These are phyloP conservation scores for Pseudocercospora macadamiae DNA, from an alignment of 2,329 filamentous ascomycete genomes.

Conservation along the genomic window DNA sequence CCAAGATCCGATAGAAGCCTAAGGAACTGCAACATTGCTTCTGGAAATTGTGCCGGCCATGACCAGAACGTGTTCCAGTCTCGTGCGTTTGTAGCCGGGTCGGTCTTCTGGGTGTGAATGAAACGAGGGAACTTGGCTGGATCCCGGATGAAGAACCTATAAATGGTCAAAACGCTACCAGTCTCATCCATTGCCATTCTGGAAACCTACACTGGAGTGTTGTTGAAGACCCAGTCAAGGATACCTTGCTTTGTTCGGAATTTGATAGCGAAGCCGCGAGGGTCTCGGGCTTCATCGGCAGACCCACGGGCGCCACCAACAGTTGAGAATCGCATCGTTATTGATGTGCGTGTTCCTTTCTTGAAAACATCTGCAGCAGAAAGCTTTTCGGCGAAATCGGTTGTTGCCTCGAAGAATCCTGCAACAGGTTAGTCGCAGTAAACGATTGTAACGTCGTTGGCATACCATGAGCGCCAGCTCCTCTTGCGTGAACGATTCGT, in stretches of 20 bases:
- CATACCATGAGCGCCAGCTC: slow-evolving; percentile 55
- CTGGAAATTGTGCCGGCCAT: slow-evolving; percentile 50
- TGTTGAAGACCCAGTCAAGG: slow-evolving; percentile 24
- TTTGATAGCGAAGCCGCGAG: slow-evolving; percentile 55
- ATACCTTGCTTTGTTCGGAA: slow-evolving; percentile 52
- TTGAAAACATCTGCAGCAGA: slow-evolving; percentile 64
- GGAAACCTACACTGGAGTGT: slow-evolving; percentile 26
- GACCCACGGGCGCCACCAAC: slow-evolving; percentile 80
- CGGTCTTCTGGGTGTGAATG: slow-evolving; percentile 44
- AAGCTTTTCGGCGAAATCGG: slow-evolving; percentile 31
- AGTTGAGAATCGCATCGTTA: slow-evolving; percentile 77
- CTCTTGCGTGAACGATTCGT: slow-evolving; percentile 66
- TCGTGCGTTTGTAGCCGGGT: slow-evolving; percentile 40
- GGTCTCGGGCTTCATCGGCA: slow-evolving; percentile 54
- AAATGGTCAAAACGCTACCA: slow-evolving; percentile 8
- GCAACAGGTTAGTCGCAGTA: neutral
- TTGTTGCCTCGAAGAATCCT: slow-evolving; percentile 59
- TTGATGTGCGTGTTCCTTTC: slow-evolving; percentile 66
- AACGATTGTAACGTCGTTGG: neutral
- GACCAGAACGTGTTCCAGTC: slow-evolving; percentile 47
- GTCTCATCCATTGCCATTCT: neutral
- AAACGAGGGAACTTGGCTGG: slow-evolving; percentile 48
- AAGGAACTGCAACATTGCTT: slow-evolving; percentile 56
- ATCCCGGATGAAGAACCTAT: slow-evolving; percentile 49
- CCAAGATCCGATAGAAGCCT: slow-evolving; percentile 56